A percentile compares a stretch with the other conserved stretches of the same genome.
Evolutionary conservation across 805 yeast species (phyloP).

Genomic region (Suhomyces emberorum): DNA sequence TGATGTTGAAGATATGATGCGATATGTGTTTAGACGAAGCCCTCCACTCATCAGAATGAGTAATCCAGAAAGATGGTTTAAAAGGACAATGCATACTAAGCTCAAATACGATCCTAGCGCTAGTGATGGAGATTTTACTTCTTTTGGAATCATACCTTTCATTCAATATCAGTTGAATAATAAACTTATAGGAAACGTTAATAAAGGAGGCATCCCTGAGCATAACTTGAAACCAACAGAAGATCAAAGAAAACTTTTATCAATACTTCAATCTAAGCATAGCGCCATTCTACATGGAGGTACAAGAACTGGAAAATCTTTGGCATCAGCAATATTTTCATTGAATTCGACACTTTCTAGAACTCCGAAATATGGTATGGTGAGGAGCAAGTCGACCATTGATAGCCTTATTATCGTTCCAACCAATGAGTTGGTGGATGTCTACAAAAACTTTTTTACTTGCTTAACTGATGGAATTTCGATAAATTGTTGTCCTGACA

Average conservation of each 20-base stretch:
- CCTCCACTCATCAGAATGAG: no score
- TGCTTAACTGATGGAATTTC: conserved; percentile 18
- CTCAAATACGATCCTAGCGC: conserved; percentile 9
- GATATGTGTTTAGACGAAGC: no score
- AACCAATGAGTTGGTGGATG: conserved; percentile 17
- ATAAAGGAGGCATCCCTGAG: conserved; percentile 5
- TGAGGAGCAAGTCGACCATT: conserved; percentile 7
- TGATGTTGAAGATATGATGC: no score
- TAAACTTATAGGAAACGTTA: conserved; percentile 3
- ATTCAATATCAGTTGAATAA: conserved; percentile 19
- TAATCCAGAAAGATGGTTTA: no score
- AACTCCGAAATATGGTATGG: conserved; percentile 16
- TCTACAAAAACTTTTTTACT: conserved; percentile 12
- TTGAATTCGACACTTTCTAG: conserved; percentile 17
- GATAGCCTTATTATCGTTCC: conserved; percentile 25
- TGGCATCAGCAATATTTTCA: conserved; percentile 16
- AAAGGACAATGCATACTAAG: neutral
- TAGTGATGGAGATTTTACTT: conserved; percentile 15
- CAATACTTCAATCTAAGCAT: conserved; percentile 15
- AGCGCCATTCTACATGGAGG: conserved; percentile 14
- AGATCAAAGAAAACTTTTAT: conserved; percentile 19
- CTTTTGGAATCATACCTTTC: conserved; percentile 21
- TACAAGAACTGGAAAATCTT: conserved; percentile 20
- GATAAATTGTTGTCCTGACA: conserved; percentile 20
- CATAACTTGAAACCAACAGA: conserved; percentile 16